Evolutionary conservation across 345 rosid species (phyloP).

Genomic region (Litchi chinensis): DNA sequence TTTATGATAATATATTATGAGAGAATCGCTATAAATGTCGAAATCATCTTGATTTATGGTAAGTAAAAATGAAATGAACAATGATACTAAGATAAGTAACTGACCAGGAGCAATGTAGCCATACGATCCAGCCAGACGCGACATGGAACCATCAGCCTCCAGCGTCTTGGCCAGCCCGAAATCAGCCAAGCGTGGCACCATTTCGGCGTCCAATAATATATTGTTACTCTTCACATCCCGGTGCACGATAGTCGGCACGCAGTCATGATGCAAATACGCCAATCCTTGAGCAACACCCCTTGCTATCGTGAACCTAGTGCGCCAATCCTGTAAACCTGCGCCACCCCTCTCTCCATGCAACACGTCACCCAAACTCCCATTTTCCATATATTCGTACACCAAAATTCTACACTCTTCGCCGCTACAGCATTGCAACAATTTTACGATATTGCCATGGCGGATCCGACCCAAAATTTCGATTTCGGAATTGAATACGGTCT

Average conservation of each 20-base stretch:
- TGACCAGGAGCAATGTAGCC: conserved; percentile 90
- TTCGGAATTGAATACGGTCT: conserved; percentile 53
- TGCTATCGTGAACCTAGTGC: conserved; percentile 49
- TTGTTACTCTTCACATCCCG: conserved; percentile 85
- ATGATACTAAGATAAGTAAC: neutral
- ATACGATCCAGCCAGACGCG: conserved; percentile 63
- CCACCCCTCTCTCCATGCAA: conserved; percentile 46
- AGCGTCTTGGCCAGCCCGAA: conserved; percentile 75
- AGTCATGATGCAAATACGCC: conserved; percentile 77
- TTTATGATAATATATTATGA: no score
- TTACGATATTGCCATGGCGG: conserved; percentile 67
- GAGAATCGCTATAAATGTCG: no score
- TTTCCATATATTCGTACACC: conserved; percentile 76
- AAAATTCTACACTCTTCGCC: conserved; percentile 47
- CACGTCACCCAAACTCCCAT: conserved; percentile 72
- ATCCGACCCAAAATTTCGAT: conserved; percentile 59
- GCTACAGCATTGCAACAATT: conserved; percentile 51
- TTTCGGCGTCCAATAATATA: conserved; percentile 61
- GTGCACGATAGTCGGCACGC: conserved; percentile 66
- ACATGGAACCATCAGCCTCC: conserved; percentile 37
- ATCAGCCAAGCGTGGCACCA: conserved; percentile 70
- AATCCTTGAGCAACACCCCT: conserved; percentile 67
- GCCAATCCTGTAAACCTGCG: conserved; percentile 48
- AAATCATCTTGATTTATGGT: no score
- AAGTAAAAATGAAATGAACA: no score